These are phyloP conservation scores for Blastocystis hominis DNA, from an alignment of 352 stramenopile genomes.

Conservation along the genomic window DNA sequence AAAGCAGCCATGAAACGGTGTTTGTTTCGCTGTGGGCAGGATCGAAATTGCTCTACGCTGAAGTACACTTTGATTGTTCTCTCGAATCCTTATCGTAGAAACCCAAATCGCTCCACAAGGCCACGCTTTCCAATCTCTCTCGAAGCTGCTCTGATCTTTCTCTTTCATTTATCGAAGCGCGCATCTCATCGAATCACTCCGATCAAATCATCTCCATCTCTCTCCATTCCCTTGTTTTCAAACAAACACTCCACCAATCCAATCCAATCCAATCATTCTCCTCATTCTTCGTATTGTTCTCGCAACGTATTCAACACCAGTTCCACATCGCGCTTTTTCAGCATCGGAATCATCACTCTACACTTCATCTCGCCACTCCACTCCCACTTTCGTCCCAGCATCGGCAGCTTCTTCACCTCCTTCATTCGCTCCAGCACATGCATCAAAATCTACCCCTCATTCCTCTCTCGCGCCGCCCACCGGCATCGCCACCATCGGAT, in stretches of 20 bases:
- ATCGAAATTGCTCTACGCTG: not conserved
- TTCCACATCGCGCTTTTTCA: slow-evolving; percentile 55
- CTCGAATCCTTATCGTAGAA: not conserved
- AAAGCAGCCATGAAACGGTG: not conserved
- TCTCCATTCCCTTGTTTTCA: not conserved
- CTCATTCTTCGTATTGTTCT: not conserved
- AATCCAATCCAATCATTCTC: not conserved
- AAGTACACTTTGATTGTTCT: not conserved
- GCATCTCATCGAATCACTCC: not conserved
- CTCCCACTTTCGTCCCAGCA: not conserved
- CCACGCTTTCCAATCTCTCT: not conserved
- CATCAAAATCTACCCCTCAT: slow-evolving; percentile 36
- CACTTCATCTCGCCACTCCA: not conserved
- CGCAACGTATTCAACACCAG: not conserved
- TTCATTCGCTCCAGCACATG: slow-evolving; percentile 37
- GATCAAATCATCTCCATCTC: not conserved
- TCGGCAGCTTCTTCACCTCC: slow-evolving; percentile 38
- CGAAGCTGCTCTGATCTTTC: not conserved
- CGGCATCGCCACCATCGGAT: slow-evolving; percentile 35
- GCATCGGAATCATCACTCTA: not conserved
- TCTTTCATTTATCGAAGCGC: not conserved
- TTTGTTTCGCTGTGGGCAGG: not conserved
- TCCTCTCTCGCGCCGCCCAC: not conserved
- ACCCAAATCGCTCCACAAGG: not conserved
- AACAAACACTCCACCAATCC: not conserved